Base-by-base conservation (phyloP, 331 rosid species). In the Dryas integrifolia region DNA sequence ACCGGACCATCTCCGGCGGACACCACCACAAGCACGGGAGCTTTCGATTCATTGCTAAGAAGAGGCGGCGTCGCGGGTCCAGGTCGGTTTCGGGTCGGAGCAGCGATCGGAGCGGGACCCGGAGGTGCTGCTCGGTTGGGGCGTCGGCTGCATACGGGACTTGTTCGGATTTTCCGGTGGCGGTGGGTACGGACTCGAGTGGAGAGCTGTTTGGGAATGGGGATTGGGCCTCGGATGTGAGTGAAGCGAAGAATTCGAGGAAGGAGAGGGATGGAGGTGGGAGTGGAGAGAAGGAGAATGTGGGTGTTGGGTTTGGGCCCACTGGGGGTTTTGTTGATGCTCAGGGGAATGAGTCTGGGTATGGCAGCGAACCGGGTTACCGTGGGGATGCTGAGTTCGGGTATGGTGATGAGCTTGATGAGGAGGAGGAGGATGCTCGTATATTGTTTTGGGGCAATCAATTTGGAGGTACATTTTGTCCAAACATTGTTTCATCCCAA, bases 351-450 rank as follows among this genome's bases (percentile, higher is more conserved):
- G 97, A 94, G 69, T 89, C 97, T 4, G 97, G 98, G 0, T 94
- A 95, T 56, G 99, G 99, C 4, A 95, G 98, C 38, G 99, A 95
- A 83, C 99, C 97, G 4, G 99, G 99, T 15, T 95, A 95, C 71
- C 96, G 97, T 12, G 98, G 98, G 0, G 98, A 95, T 16, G 99
- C 96, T 0, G 99, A 95, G 78, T 89, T 94, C 38, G 98, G 97
- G 5, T 95, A 95, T 51, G 99, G 98, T 1, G 99, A 95, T 76
- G 98, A 94, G 81, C 80, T 82, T 59, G 98, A 94, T 50, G 99
- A 95, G 83, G 99, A 92, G 80, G 99, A 95, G 57, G 97, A 95
- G 35, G 99, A 92, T 76, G 77, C 82, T 0, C 77, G 93, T 63
- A 67, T 88, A 69, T 70, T 95, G 73, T 85, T 95, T 73, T 95